Evolutionary conservation across 2,329 filamentous ascomycete species (phyloP), one percentile per base, ranked within the genome.

Genomic region (Cadophora gregata): DNA sequence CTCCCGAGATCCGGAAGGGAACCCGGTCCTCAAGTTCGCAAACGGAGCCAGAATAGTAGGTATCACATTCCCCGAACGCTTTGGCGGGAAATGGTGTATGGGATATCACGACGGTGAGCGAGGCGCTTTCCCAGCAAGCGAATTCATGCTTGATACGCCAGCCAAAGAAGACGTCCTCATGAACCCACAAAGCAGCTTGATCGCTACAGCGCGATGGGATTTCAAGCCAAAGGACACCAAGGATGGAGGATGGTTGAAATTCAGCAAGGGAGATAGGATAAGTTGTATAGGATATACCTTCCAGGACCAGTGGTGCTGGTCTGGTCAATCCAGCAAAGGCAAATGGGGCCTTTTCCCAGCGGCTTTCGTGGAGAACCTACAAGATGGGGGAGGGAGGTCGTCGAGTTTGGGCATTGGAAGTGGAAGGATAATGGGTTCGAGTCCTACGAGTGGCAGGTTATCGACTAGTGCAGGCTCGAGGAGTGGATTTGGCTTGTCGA

Each of bases 251-350:
- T 77, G 75, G 75, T 50, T 77, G 4, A 70, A 69, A 19, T 75
- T 77, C 27, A 70, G 58, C n/a, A 75, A 72, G 50, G 74, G 74
- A 7, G 75, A 77, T n/a, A 71, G 58, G 21, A 75, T 77, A 4
- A 66, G 51, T 3, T 69, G 64, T 31, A 70, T 77, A n/a, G 73
- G 72, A 0, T 77, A 72, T 58, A 65, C 67, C 24, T 76, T 65
- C 47, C 62, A 65, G 51, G 75, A 77, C 58, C 72, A 75, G 31
- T 77, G 75, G 75, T 77, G 74, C 58, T 77, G 72, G 71, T 73
- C 71, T 4, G 75, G 75, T 10, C 69, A 73, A 47, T 74, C 66
- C 3, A 65, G 62, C 1, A 75, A 75, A 55, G 74, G 75, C 1
- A 75, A 76, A 67, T 77, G 71, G 71, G 75, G 75, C 2, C 31